phyloP scores from a whole-genome alignment of 2,329 filamentous ascomycete genomes.

The Aspergillus spinulosporus region DNA sequence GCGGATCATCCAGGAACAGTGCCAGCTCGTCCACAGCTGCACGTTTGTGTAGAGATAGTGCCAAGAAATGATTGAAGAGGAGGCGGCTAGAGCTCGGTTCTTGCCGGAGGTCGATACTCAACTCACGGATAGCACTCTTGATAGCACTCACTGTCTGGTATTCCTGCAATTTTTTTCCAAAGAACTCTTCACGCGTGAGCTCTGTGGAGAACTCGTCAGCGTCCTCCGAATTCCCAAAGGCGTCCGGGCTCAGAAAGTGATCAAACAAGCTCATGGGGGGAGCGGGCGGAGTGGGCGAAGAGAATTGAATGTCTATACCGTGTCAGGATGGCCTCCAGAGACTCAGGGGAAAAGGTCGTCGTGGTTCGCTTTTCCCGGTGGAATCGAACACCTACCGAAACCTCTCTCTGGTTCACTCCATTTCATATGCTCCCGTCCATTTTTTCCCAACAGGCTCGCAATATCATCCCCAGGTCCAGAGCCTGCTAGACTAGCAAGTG shows the following conservation, averaged over 20 bases:
- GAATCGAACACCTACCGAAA: background rate
- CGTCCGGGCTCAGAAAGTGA: slow-evolving; percentile 24
- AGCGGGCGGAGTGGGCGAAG: slow-evolving; percentile 22
- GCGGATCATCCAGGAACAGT: slow-evolving; percentile 38
- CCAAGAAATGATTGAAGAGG: slow-evolving; percentile 37
- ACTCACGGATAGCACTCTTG: slow-evolving; percentile 27
- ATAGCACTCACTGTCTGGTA: slow-evolving; percentile 31
- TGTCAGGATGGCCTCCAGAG: background rate
- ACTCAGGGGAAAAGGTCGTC: background rate
- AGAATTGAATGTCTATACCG: slow-evolving; percentile 22
- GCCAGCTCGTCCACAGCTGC: slow-evolving; percentile 26
- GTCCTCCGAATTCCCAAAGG: background rate
- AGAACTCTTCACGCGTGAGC: slow-evolving; percentile 13
- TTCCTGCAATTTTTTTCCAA: slow-evolving; percentile 24
- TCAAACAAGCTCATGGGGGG: slow-evolving; percentile 19
- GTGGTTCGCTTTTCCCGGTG: background rate
- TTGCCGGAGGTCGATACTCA: slow-evolving; percentile 36
- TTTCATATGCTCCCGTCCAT: slow-evolving; percentile 42
- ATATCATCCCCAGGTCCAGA: slow-evolving; percentile 38
- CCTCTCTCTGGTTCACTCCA: slow-evolving; percentile 27
- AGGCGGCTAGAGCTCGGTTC: slow-evolving; percentile 38
- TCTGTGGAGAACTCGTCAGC: slow-evolving; percentile 1
- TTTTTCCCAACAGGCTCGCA: slow-evolving; percentile 43
- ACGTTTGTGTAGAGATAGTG: slow-evolving; percentile 16
- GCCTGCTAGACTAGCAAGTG: slow-evolving; percentile 40